Base-by-base conservation (phyloP, 306 rosid genomes). In the Pyrus pyrifolia region DNA sequence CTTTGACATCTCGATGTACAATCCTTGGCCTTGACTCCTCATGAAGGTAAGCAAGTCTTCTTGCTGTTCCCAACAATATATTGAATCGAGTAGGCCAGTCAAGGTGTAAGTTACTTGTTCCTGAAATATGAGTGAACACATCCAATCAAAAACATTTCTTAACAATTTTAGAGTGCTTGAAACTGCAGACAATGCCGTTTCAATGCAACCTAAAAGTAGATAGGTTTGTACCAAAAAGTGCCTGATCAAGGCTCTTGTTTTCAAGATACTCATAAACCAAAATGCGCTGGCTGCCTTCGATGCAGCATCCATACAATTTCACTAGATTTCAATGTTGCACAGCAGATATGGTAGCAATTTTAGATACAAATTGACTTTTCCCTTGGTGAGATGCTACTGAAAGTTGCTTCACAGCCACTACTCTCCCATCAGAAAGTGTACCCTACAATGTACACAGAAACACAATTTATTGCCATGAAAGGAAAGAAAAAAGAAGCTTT, bases 1-100 rank as follows among this genome's bases (percentile, higher is more conserved):
- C 84, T 46, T 84, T 84, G 21, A 84, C 64, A 69, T 84, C 87
- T 74, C 87, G 66, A 64, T 84, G 87, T 17, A 84, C 77, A 55
- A 84, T 80, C 29, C 75, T 68, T 40, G 75, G 80, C 8, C 81
- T 75, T 3, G 81, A 64, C 72, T 83, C 87, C 52, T 83, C 82
- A 10, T 83, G 87, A 33, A 83, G 87, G 29, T 75, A 80, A 42
- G 81, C 55, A 9, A 83, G 84, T 19, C 84, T 81, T 42, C 61
- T 76, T 5, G 84, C 84, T 9, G 78, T 70, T 23, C 75, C 81
- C 71, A 83, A 10, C 74, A 83, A 72, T 51, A 80, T 76, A 55
- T 65, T 55, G 81, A 68, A 77, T 14, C 87, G 76, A 33, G 77
- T 78, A 27, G 23, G 68, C 87, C 83, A 83, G 21, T 72, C 74